A percentile compares a stretch with the other conserved stretches of the same genome.
Evolutionary conservation across 2,329 filamentous ascomycete species (phyloP).

Genomic region (Herpotrichia juniperi): DNA sequence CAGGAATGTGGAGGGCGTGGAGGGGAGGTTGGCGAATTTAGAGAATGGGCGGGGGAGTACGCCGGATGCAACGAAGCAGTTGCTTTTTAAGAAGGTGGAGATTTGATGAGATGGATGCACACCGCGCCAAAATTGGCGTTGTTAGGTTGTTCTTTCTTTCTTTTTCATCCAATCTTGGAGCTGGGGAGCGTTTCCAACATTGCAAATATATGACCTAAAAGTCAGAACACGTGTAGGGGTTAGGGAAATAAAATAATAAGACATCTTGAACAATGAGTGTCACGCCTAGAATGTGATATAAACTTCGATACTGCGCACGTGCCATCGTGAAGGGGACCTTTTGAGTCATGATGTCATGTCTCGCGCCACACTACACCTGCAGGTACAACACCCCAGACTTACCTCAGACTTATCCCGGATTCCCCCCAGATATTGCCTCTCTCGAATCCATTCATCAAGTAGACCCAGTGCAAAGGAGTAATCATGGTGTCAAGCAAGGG

Average conservation of each 20-base stretch:
- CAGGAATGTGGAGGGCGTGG: conserved; percentile 21
- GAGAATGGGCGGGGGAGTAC: conserved; percentile 7
- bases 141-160: too few relatives aligned
- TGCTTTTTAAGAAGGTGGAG: conserved; percentile 15
- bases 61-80: conserved; percentile 13
- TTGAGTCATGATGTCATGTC: conserved; percentile 29
- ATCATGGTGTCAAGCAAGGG: conserved; percentile 51
- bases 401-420: neutral
- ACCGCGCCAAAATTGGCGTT: too few relatives aligned
- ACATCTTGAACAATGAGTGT: too few relatives aligned
- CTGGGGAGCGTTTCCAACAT: too few relatives aligned
- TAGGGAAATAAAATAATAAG: too few relatives aligned
- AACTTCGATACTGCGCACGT: too few relatives aligned
- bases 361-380: conserved; percentile 14
- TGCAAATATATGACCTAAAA: too few relatives aligned
- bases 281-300: too few relatives aligned
- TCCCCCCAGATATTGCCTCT: neutral
- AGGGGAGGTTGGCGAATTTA: conserved; percentile 21
- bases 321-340: conserved; percentile 1
- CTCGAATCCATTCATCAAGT: neutral
- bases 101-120: too few relatives aligned
- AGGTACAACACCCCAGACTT: conserved; percentile 12
- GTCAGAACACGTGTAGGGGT: too few relatives aligned
- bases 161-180: too few relatives aligned
- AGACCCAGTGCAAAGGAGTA: neutral